A percentile compares a stretch with the other conserved stretches of the same genome.
These are phyloP conservation scores for Simplicillium sp. DNA, from an alignment of 2,329 filamentous ascomycete species.

Conservation along the genomic window DNA sequence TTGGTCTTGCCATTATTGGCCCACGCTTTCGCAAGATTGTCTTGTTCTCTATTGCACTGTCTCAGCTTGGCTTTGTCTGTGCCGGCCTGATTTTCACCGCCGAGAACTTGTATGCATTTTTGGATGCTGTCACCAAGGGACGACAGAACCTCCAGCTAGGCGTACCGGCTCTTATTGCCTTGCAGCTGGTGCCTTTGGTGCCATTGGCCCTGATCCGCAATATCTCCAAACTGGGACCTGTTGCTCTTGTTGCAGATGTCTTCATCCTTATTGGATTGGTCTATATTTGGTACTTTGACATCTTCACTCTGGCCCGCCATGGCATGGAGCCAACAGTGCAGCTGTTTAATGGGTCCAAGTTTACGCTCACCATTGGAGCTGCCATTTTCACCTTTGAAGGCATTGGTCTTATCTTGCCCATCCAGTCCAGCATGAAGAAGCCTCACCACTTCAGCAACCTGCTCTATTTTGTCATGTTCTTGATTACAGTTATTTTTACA, in stretches of 20 bases:
- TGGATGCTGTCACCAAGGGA: slow-evolving; percentile 48
- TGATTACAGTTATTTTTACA: slow-evolving; percentile 65
- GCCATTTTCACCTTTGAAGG: slow-evolving; percentile 74
- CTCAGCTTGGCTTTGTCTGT: slow-evolving; percentile 70
- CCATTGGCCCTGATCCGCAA: slow-evolving; percentile 63
- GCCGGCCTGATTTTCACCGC: slow-evolving; percentile 70
- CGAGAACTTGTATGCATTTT: slow-evolving; percentile 61
- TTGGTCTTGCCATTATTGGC: slow-evolving; percentile 58
- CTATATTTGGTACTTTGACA: slow-evolving; percentile 68
- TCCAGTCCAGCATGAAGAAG: slow-evolving; percentile 65
- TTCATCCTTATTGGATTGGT: slow-evolving; percentile 62
- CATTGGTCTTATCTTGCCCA: slow-evolving; percentile 67
- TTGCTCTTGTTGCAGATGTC: slow-evolving; percentile 59
- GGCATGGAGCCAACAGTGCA: slow-evolving; percentile 53
- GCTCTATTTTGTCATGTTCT: slow-evolving; percentile 59
- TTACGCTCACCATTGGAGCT: slow-evolving; percentile 62
- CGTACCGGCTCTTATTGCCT: slow-evolving; percentile 46
- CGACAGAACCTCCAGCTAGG: slow-evolving; percentile 41
- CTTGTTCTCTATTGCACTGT: slow-evolving; percentile 60
- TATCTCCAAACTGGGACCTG: slow-evolving; percentile 63
- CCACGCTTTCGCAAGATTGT: slow-evolving; percentile 55
- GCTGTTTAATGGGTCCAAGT: slow-evolving; percentile 60
- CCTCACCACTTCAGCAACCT: slow-evolving; percentile 58
- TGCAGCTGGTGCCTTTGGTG: slow-evolving; percentile 56
- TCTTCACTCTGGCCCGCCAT: slow-evolving; percentile 40